phyloP scores from a whole-genome alignment of 805 yeast genomes.

The Teunomyces pallodes region DNA sequence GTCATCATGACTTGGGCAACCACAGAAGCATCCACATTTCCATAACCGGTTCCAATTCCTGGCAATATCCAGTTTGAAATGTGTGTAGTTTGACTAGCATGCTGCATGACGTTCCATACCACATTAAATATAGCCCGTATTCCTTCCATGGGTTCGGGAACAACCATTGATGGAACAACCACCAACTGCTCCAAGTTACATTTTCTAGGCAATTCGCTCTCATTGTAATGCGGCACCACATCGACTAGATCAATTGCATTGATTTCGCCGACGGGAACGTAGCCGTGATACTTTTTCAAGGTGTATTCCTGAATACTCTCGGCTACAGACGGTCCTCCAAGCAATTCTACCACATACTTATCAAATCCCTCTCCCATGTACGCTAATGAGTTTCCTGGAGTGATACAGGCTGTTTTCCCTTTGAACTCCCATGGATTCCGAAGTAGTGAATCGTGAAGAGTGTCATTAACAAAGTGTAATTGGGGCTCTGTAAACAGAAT shows the following conservation, averaged over 20 bases:
- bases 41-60: slow-evolving; percentile 28
- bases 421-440: neutral
- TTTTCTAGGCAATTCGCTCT: slow-evolving; percentile 7
- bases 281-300: slow-evolving; percentile 15
- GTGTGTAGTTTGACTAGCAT: neutral
- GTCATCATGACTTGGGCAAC: slow-evolving; percentile 20
- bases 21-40: slow-evolving; percentile 13
- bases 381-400: slow-evolving; percentile 25
- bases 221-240: slow-evolving; percentile 6
- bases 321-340: slow-evolving; percentile 13
- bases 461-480: neutral
- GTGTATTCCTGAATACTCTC: slow-evolving; percentile 15
- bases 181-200: slow-evolving; percentile 10
- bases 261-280: slow-evolving; percentile 14
- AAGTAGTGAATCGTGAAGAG: neutral
- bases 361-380: slow-evolving; percentile 32
- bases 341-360: slow-evolving; percentile 15
- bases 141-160: slow-evolving; percentile 15
- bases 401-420: slow-evolving; percentile 13
- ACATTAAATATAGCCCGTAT: slow-evolving; percentile 16
- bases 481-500: neutral
- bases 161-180: slow-evolving; percentile 23
- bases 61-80: slow-evolving; percentile 19
- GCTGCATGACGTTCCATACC: slow-evolving; percentile 19
- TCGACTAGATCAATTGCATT: slow-evolving; percentile 12